A percentile compares a stretch with the other conserved stretches of the same genome.
Evolutionary conservation across 1,139 yeast species (phyloP).

Genomic region (Candida labiduridarum): DNA sequence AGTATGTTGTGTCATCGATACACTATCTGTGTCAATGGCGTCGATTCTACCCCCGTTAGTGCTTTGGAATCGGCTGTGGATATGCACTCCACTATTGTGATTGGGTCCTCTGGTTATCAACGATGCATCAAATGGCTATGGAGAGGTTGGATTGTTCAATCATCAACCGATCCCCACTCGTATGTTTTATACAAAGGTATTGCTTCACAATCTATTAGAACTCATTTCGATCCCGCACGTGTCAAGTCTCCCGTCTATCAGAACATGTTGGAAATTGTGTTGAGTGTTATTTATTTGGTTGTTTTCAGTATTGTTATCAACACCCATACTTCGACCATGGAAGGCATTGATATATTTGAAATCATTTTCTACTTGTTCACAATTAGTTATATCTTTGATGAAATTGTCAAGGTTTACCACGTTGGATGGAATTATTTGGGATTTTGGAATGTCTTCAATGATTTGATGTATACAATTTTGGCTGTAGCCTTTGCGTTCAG

Average conservation of each 20-base stretch:
- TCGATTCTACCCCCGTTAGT: conserved; percentile 62
- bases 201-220: conserved; percentile 52
- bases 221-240: conserved; percentile 84
- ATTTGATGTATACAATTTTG: conserved; percentile 61
- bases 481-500: conserved; percentile 58
- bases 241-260: conserved; percentile 85
- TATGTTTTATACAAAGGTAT: conserved; percentile 67
- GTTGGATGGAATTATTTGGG: conserved; percentile 74
- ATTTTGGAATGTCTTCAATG: conserved; percentile 82
- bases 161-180: conserved; percentile 66
- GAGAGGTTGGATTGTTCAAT: conserved; percentile 91
- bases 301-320: conserved; percentile 71
- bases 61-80: conserved; percentile 87
- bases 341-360: conserved; percentile 49
- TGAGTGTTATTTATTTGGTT: conserved; percentile 65
- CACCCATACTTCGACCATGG: conserved; percentile 35
- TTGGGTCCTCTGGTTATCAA: conserved; percentile 81
- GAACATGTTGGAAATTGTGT: conserved; percentile 66
- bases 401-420: conserved; percentile 68
- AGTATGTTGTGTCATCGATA: conserved; percentile 81
- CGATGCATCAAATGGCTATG: conserved; percentile 88
- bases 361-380: conserved; percentile 65
- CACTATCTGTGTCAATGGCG: conserved; percentile 63
- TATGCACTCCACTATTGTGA: conserved; percentile 76
- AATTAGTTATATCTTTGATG: conserved; percentile 67